These are phyloP conservation scores for Apiospora marii DNA, from an alignment of 2,329 filamentous ascomycete genomes.

Conservation along the genomic window DNA sequence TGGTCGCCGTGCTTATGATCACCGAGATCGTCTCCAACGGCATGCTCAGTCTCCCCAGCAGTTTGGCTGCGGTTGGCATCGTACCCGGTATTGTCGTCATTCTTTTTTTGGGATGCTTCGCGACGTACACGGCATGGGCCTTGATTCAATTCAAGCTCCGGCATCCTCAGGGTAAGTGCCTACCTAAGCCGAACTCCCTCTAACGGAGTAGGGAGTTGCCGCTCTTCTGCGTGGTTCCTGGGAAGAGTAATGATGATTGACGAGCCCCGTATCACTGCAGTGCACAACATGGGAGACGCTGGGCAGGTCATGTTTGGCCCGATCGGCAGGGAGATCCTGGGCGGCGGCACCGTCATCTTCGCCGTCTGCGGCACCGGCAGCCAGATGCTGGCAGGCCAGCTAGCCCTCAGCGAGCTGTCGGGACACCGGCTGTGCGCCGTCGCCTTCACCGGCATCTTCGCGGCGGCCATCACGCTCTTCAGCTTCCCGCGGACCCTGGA, in stretches of 20 bases:
- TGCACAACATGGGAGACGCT: conserved; percentile 65
- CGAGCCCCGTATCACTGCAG: conserved; percentile 39
- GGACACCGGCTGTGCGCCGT: conserved; percentile 56
- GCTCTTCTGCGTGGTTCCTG: conserved; percentile 26
- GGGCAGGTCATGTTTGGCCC: conserved; percentile 61
- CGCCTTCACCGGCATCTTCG: conserved; percentile 59
- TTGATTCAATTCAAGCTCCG: conserved; percentile 61
- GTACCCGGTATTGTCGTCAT: conserved; percentile 61
- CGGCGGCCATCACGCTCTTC: conserved; percentile 53
- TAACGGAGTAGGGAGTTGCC: neutral
- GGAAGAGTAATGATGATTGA: conserved; percentile 23
- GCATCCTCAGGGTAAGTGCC: conserved; percentile 56
- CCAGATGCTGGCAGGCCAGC: conserved; percentile 59
- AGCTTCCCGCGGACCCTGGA: conserved; percentile 59
- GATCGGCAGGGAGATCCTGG: conserved; percentile 57
- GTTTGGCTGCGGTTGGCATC: conserved; percentile 58
- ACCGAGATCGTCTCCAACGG: conserved; percentile 63
- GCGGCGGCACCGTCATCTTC: conserved; percentile 58
- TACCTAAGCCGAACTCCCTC: conserved; percentile 30
- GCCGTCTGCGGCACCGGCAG: conserved; percentile 59
- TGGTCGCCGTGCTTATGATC: conserved; percentile 62
- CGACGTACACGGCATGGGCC: conserved; percentile 58
- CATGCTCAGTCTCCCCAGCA: conserved; percentile 61
- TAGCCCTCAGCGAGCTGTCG: conserved; percentile 55
- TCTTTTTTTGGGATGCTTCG: conserved; percentile 57